Evolutionary conservation across 1,139 yeast genomes (phyloP).

Genomic region (Blastobotrys aristatus): DNA sequence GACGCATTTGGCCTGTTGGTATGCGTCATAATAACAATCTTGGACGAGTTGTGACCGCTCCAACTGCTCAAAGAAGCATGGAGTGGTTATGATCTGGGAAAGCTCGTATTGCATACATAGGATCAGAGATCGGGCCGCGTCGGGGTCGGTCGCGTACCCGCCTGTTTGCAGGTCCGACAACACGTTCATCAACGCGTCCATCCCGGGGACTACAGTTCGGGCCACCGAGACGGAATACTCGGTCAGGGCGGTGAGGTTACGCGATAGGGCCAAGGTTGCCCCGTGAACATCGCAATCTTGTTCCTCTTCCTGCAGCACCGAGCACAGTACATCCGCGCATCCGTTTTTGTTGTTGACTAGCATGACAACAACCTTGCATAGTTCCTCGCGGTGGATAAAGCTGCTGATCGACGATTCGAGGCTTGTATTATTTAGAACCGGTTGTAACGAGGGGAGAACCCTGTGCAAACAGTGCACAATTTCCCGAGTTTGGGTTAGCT

Average conservation of each 20-base stretch:
- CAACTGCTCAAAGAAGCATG: not conserved
- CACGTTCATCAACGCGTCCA: not conserved
- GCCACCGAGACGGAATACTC: not conserved
- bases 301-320: not conserved
- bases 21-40: not conserved
- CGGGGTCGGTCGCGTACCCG: not conserved
- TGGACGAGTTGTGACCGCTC: not conserved
- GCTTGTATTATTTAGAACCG: not conserved
- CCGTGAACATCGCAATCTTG: not conserved
- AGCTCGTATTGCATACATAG: not conserved
- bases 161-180: not conserved
- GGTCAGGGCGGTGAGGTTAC: not conserved
- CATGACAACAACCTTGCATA: not conserved
- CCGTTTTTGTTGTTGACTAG: not conserved
- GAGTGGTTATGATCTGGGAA: not conserved
- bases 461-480: not conserved
- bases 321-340: not conserved
- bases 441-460: not conserved
- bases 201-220: slow-evolving; percentile 3
- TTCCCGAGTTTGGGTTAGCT: not conserved
- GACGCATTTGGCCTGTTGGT: not conserved
- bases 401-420: not conserved
- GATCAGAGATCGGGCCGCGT: not conserved
- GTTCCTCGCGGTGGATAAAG: not conserved
- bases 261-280: not conserved